Percentiles rank a stretch among this genome's conserved stretches.
These are phyloP conservation scores for Talaromyces liani DNA, from an alignment of 495 filamentous ascomycete genomes.

Conservation along the genomic window DNA sequence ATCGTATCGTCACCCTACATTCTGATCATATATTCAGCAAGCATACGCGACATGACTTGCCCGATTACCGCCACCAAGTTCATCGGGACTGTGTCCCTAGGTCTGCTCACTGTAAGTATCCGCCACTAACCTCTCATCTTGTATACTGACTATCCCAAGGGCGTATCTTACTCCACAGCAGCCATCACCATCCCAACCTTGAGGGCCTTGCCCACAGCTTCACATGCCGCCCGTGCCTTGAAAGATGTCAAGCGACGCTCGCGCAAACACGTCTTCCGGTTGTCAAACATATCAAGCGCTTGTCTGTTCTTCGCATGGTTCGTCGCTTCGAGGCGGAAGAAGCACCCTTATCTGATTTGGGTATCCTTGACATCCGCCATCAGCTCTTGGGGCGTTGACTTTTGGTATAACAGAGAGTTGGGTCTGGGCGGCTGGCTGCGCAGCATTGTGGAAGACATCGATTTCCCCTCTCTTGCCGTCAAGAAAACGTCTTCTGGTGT, in stretches of 20 bases:
- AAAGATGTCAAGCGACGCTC: constrained; percentile 51
- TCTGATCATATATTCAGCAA: neutral
- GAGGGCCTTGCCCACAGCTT: constrained; percentile 65
- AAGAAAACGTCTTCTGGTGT: constrained; percentile 10
- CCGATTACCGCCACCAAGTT: constrained; percentile 75
- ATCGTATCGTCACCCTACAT: neutral
- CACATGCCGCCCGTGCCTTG: constrained; percentile 57
- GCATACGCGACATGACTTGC: constrained; percentile 51
- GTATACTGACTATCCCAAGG: constrained; percentile 40
- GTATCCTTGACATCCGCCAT: constrained; percentile 50
- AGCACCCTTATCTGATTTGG: constrained; percentile 85
- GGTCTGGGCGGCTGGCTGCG: constrained; percentile 24
- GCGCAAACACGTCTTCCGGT: constrained; percentile 48
- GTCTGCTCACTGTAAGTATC: constrained; percentile 70
- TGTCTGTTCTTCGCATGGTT: constrained; percentile 66
- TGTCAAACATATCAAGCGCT: constrained; percentile 52
- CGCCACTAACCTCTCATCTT: constrained; percentile 3
- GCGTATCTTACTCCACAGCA: constrained; percentile 73
- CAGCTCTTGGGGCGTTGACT: constrained; percentile 48
- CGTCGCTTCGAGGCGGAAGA: constrained; percentile 58
- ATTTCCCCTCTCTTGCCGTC: constrained; percentile 13
- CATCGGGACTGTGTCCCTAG: constrained; percentile 79
- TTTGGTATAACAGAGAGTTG: constrained; percentile 37
- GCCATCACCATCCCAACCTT: constrained; percentile 69
- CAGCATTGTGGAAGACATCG: constrained; percentile 22